phyloP scores from a whole-genome alignment of 1,284 basidiomycete species.

The Chiua sp. region DNA sequence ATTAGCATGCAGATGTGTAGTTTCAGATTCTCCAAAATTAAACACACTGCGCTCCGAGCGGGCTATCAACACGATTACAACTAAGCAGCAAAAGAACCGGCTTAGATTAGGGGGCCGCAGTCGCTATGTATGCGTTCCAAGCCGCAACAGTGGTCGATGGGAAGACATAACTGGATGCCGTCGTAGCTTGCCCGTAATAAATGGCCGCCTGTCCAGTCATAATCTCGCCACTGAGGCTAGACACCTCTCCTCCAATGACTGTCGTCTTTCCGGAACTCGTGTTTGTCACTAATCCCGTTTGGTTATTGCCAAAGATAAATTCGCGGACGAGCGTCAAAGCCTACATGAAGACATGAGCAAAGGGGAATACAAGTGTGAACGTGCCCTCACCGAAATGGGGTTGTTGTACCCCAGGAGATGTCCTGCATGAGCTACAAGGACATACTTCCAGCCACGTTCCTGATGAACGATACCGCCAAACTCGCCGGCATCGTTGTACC shows the following conservation, averaged over 20 bases:
- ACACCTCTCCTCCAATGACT: slow-evolving; percentile 59
- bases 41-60: too few species aligned
- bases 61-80: too few species aligned
- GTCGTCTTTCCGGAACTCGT: slow-evolving; percentile 26
- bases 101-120: too few species aligned
- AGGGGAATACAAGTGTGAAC: background rate
- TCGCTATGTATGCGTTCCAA: slow-evolving; percentile 44
- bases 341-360: slow-evolving; percentile 34
- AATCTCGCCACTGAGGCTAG: slow-evolving; percentile 37
- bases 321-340: slow-evolving; percentile 59
- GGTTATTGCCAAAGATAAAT: slow-evolving; percentile 61
- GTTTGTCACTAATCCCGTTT: slow-evolving; percentile 54
- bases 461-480: slow-evolving; percentile 76
- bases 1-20: too few species aligned
- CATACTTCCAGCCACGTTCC: slow-evolving; percentile 71
- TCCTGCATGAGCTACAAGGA: slow-evolving; percentile 60
- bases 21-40: too few species aligned
- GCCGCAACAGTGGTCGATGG: slow-evolving; percentile 54
- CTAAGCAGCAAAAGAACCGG: too few species aligned
- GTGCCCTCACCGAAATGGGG: slow-evolving; percentile 55
- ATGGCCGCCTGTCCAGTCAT: slow-evolving; percentile 57
- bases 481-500: slow-evolving; percentile 59
- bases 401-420: slow-evolving; percentile 58
- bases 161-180: slow-evolving; percentile 45
- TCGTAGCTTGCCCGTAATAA: slow-evolving; percentile 52